These are phyloP conservation scores for Candida germanica DNA, from an alignment of 805 yeast species.

Conservation along the genomic window DNA sequence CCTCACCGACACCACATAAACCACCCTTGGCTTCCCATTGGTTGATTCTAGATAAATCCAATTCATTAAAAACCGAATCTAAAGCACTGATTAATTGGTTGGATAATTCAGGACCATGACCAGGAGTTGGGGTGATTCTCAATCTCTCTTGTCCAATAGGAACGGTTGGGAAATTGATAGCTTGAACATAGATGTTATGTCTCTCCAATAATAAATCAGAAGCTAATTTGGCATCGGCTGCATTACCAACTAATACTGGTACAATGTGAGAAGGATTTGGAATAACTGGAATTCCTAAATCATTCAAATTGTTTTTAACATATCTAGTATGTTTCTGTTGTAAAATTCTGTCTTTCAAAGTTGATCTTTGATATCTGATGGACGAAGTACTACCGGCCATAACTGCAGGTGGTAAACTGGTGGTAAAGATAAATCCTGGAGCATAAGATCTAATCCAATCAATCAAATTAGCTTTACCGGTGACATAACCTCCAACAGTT, in stretches of 20 bases:
- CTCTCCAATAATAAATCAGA: conserved; percentile 83
- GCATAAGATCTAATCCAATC: conserved; percentile 97
- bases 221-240: conserved; percentile 86
- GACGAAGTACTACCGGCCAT: conserved; percentile 95
- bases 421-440: conserved; percentile 97
- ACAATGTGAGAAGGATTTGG: conserved; percentile 98
- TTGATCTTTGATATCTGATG: conserved; percentile 75
- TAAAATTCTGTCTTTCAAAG: conserved; percentile 70
- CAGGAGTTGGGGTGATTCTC: conserved; percentile 98
- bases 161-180: conserved; percentile 97
- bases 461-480: conserved; percentile 76
- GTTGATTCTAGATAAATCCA: conserved; percentile 67
- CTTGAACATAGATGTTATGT: conserved; percentile 91
- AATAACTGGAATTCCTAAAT: conserved; percentile 86
- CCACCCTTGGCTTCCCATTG: conserved; percentile 86
- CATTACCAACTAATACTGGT: conserved; percentile 92
- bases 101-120: conserved; percentile 75
- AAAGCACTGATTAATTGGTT: conserved; percentile 75
- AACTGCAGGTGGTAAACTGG: conserved; percentile 93
- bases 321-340: conserved; percentile 86
- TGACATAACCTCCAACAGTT: conserved; percentile 95
- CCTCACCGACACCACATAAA: conserved; percentile 83
- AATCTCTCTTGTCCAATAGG: conserved; percentile 93
- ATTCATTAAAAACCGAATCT: conserved; percentile 73
- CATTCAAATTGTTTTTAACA: conserved; percentile 68